Evolutionary conservation across 1,284 basidiomycete genomes (phyloP), one percentile per base, ranked within the genome.

Genomic region (Ustilago cynodontis): DNA sequence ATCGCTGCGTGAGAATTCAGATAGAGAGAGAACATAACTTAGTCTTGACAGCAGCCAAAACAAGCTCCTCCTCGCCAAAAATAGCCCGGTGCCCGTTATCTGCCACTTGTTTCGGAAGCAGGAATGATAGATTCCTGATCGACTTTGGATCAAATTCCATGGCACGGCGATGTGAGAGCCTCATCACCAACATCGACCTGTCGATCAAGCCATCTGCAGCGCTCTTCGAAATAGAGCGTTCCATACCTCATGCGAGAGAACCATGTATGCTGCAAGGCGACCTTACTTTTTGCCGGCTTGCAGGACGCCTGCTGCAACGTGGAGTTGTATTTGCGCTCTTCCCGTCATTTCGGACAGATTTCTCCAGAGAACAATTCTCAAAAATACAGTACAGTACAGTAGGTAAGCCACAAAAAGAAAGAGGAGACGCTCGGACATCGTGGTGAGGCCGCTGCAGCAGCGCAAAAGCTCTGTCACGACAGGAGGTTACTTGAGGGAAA

Each of bases 231-330:
- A 41, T 41, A 41, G n/a, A 20, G 39, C 39, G 39, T 41, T 41
- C 16, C 16, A 14, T 41, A 41, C 39, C 39, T 41, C 39, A 41
- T 18, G 13, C 39, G 13, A 18, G 39, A 41, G 39, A 20, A 41
- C 5, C 31, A 33, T 33, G 31, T 33, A n/a, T 33, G 6, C 31
- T 33, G 59, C 59, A 62, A 20, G 52, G 52, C 55, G 52, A 62
- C 59, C 52, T 61, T 61, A 53, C 20, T 50, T 35, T n/a, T 33
- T 52, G 58, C 58, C 50, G 33, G 16, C 16, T 33, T 8, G 33
- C 45, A 59, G 37, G 7, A 20, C 6, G 39, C 16, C 24, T 31
- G 39, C 50, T 53, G 59, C 59, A 45, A 24, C 9, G 39, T 61
- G 50, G 59, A 61, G 59, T 61, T 61, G 50, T 7, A 24, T 20